These are phyloP conservation scores for Jatropha podagrica DNA, from an alignment of 441 rosid species.

Conservation along the genomic window DNA sequence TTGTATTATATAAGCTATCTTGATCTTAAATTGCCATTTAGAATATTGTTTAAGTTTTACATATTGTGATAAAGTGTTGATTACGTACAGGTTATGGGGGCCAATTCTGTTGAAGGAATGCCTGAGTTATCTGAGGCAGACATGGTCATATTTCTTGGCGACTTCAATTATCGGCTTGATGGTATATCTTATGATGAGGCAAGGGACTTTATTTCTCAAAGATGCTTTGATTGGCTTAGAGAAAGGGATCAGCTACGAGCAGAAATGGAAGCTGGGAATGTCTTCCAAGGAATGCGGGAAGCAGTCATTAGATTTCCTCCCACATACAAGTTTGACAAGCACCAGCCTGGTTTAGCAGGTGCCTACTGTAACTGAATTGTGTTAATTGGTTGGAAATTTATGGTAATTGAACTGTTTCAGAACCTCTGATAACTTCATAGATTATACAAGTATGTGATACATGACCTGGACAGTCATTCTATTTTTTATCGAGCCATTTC, in stretches of 20 bases:
- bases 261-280: constrained; percentile 95
- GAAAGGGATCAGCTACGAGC: constrained; percentile 94
- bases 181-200: constrained; percentile 99
- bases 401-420: neutral
- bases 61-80: constrained; percentile 17
- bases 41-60: constrained; percentile 15
- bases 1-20: constrained; percentile 8
- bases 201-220: constrained; percentile 95
- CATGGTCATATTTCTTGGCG: constrained; percentile 92
- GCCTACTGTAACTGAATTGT: neutral
- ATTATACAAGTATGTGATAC: neutral
- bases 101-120: constrained; percentile 58
- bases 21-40: constrained; percentile 17
- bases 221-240: constrained; percentile 99
- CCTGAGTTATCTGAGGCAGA: constrained; percentile 95
- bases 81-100: constrained; percentile 47
- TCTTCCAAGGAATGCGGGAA: constrained; percentile 99
- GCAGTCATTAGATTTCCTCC: constrained; percentile 94
- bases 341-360: constrained; percentile 96
- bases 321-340: constrained; percentile 95
- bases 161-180: constrained; percentile 90
- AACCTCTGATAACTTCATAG: neutral
- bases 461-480: neutral
- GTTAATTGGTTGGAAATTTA: neutral
- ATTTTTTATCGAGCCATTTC: neutral